phyloP scores from a whole-genome alignment of 1,139 yeast genomes.

The Kodamaea alishanica region DNA sequence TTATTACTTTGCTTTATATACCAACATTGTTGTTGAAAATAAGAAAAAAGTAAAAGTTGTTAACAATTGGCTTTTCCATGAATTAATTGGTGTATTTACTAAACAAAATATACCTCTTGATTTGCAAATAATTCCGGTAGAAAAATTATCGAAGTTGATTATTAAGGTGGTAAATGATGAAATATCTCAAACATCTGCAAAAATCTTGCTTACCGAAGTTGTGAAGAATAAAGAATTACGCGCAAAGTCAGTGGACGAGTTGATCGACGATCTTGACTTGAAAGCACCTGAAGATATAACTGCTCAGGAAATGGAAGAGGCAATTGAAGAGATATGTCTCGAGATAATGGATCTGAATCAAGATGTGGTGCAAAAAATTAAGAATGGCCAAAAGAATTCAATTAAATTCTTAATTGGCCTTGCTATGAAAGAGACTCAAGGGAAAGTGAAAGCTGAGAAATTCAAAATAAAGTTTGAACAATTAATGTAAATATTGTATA shows the following conservation, averaged over 20 bases:
- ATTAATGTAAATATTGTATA: too few relatives aligned
- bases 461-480: conserved; percentile 43
- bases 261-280: conserved; percentile 59
- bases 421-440: conserved; percentile 77
- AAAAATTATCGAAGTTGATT: conserved; percentile 25
- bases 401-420: conserved; percentile 77
- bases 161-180: conserved; percentile 19
- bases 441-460: conserved; percentile 54
- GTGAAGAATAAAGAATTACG: conserved; percentile 41
- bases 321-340: conserved; percentile 50
- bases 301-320: conserved; percentile 34
- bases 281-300: conserved; percentile 31
- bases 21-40: conserved; percentile 15
- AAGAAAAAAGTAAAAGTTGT: conserved; percentile 38
- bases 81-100: conserved; percentile 66
- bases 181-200: conserved; percentile 54
- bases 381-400: conserved; percentile 58
- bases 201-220: conserved; percentile 56
- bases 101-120: conserved; percentile 45
- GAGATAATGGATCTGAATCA: conserved; percentile 50
- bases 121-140: conserved; percentile 27
- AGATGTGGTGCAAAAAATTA: conserved; percentile 55
- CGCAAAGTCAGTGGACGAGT: conserved; percentile 27
- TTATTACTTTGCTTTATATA: conserved; percentile 50
- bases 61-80: conserved; percentile 84